Percentiles rank a stretch among this genome's conserved stretches.
Conservation (phyloP, 225 moss, liverwort and hornwort species). For the Rhytidiadelphus loreus region DNA sequence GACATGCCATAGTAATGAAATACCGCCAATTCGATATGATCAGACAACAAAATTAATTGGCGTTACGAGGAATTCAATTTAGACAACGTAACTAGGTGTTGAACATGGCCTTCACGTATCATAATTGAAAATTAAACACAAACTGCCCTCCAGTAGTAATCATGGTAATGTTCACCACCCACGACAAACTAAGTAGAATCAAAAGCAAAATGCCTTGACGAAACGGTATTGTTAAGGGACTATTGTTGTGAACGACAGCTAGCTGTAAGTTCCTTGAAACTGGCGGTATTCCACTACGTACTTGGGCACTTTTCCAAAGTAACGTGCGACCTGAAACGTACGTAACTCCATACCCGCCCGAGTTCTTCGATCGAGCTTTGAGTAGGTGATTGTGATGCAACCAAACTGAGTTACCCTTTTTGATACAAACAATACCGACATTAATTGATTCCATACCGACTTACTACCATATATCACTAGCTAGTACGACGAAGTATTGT, state of each 20-base stretch:
- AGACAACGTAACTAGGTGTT: too few species aligned
- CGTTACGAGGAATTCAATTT: neutral
- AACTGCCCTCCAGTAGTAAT: neutral
- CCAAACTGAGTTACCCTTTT: too few species aligned
- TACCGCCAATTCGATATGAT: neutral
- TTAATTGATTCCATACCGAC: neutral
- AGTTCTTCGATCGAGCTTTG: neutral
- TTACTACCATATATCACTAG: neutral
- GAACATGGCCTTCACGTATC: neutral
- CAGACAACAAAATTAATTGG: neutral
- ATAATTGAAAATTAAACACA: neutral
- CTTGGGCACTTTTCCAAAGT: neutral
- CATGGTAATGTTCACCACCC: neutral
- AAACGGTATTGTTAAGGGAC: too few species aligned
- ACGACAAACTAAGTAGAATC: neutral
- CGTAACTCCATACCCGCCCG: too few species aligned
- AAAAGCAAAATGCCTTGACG: neutral
- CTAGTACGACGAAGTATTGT: too few species aligned
- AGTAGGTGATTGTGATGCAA: neutral
- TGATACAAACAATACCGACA: neutral
- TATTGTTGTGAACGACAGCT: neutral
- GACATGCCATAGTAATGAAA: neutral
- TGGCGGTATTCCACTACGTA: neutral
- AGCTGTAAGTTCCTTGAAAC: neutral
- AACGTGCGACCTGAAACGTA: neutral